Evolutionary conservation across 2,329 filamentous ascomycete genomes (phyloP).

Genomic region (Helotiales sp.): DNA sequence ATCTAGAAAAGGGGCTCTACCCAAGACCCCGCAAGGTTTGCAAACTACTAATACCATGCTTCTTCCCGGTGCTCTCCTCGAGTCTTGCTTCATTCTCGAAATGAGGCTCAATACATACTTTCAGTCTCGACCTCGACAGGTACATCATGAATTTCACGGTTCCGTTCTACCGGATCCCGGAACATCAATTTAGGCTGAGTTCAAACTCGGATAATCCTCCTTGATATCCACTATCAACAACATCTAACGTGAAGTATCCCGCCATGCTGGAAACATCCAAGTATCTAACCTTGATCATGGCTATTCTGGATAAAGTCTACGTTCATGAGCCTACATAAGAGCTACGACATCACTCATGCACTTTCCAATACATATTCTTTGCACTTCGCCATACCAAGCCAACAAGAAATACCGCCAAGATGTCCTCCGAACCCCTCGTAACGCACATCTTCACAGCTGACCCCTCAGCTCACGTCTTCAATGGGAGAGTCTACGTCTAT

Average conservation of each 20-base stretch:
- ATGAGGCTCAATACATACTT: background rate
- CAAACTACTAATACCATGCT: too few species aligned
- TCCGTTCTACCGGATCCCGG: background rate
- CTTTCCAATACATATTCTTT: background rate
- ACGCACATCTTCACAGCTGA: constrained; percentile 78
- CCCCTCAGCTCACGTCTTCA: constrained; percentile 79
- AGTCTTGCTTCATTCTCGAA: too few species aligned
- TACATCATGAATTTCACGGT: background rate
- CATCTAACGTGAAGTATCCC: background rate
- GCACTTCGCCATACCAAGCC: background rate
- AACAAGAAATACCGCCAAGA: background rate
- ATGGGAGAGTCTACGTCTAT: constrained; percentile 75
- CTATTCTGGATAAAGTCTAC: background rate
- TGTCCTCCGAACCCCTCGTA: constrained; percentile 55
- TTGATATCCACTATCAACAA: background rate
- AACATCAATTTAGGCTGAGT: background rate
- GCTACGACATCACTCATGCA: background rate
- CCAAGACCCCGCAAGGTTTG: too few species aligned
- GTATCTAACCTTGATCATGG: background rate
- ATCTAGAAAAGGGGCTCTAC: too few species aligned
- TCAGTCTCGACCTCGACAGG: background rate
- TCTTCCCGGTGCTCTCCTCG: too few species aligned
- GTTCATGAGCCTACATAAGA: background rate
- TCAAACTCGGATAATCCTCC: background rate
- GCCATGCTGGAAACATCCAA: background rate